phyloP scores from a whole-genome alignment of 2,329 filamentous ascomycete species.

The Cladosporium sp. region DNA sequence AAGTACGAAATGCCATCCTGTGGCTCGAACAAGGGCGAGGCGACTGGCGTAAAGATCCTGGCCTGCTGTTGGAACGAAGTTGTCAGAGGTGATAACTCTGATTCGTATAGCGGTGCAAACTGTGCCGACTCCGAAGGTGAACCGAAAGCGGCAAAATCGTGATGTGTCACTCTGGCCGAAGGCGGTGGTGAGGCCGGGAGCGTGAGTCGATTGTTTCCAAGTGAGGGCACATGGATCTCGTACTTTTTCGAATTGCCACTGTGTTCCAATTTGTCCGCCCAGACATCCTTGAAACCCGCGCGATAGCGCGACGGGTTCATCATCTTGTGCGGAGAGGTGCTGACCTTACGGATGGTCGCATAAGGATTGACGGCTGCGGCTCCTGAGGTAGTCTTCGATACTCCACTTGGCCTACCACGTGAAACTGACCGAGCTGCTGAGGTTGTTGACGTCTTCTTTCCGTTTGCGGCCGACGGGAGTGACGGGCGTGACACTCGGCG shows the following conservation, averaged over 20 bases:
- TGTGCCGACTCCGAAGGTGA: slow-evolving; percentile 21
- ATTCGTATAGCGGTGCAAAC: slow-evolving; percentile 28
- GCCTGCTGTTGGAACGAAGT: slow-evolving; percentile 33
- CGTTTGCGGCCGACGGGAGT: slow-evolving; percentile 32
- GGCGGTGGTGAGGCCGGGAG: slow-evolving; percentile 48
- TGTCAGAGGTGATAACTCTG: slow-evolving; percentile 34
- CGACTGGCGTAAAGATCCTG: slow-evolving; percentile 33
- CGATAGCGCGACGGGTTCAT: slow-evolving; percentile 54
- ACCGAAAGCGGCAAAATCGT: slow-evolving; percentile 37
- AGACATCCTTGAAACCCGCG: slow-evolving; percentile 48
- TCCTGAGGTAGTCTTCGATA: slow-evolving; percentile 31
- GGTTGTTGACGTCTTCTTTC: slow-evolving; percentile 27
- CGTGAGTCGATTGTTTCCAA: slow-evolving; percentile 26
- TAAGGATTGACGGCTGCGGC: slow-evolving; percentile 24
- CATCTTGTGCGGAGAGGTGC: slow-evolving; percentile 49
- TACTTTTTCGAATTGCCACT: slow-evolving; percentile 46
- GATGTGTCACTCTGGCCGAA: slow-evolving; percentile 44
- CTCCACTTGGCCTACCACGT: slow-evolving; percentile 34
- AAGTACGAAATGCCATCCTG: slow-evolving; percentile 15
- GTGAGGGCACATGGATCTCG: slow-evolving; percentile 48
- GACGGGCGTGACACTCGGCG: slow-evolving; percentile 27
- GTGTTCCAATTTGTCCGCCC: slow-evolving; percentile 53
- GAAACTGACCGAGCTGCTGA: slow-evolving; percentile 35
- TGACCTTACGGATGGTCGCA: slow-evolving; percentile 34
- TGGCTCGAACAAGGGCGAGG: slow-evolving; percentile 28